Conservation (phyloP, 495 filamentous ascomycete genomes). For the Talaromyces borbonicus region DNA sequence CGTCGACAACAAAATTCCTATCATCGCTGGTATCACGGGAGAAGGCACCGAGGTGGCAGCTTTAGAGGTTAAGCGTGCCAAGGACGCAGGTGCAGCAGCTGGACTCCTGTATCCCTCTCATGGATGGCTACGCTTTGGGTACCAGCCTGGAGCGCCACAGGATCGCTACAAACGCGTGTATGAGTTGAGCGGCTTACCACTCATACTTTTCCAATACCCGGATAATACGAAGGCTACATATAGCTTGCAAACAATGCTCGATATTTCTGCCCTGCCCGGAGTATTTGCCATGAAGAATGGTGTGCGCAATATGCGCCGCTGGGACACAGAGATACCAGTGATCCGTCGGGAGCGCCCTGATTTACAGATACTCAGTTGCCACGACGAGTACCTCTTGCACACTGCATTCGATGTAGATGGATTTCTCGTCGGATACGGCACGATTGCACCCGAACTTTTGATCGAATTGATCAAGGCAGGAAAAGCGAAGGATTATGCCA, state of each 20-base stretch:
- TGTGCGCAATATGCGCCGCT: slow-evolving; percentile 28
- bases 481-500: slow-evolving; percentile 24
- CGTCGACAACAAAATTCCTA: slow-evolving; percentile 22
- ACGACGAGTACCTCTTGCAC: slow-evolving; percentile 28
- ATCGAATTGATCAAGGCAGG: slow-evolving; percentile 25
- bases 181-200: slow-evolving; percentile 21
- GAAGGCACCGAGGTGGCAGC: slow-evolving; percentile 29
- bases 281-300: slow-evolving; percentile 30
- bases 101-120: slow-evolving; percentile 28
- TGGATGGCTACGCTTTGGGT: slow-evolving; percentile 29
- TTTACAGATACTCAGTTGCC: slow-evolving; percentile 25
- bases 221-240: slow-evolving; percentile 29
- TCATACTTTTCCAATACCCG: slow-evolving; percentile 29
- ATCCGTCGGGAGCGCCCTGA: slow-evolving; percentile 22
- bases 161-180: slow-evolving; percentile 24
- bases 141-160: slow-evolving; percentile 25
- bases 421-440: slow-evolving; percentile 28
- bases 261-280: slow-evolving; percentile 25
- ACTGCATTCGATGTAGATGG: slow-evolving; percentile 28
- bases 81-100: slow-evolving; percentile 24
- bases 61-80: slow-evolving; percentile 25
- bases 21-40: slow-evolving; percentile 26
- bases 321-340: slow-evolving; percentile 28
- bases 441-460: slow-evolving; percentile 24
- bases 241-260: slow-evolving; percentile 25